Base-by-base conservation (phyloP, 768 basidiomycete species). In the Lentinula boryana region DNA sequence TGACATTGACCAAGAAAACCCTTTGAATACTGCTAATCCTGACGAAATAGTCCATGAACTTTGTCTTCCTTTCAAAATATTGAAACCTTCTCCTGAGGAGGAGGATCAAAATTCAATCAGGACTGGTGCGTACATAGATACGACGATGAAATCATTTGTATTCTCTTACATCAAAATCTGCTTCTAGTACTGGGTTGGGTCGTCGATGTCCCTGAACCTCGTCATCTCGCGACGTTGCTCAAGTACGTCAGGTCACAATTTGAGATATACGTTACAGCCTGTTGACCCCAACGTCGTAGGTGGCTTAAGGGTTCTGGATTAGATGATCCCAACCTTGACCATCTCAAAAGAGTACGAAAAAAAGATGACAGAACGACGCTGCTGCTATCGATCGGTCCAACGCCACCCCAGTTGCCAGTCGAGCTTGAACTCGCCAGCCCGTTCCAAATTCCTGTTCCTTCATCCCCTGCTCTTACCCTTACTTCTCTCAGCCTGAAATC, bases 301-400 rank as follows among this genome's bases (percentile, higher is more conserved):
- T 93, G 89, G 88, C 72, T 91, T 4, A 88, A 86, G 65, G 78
- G 79, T 65, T 74, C 75, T 18, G 81, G 79, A 16, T 74, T 90
- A 21, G 89, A 91, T 57, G 79, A 76, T 1, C 78, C 83, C 35
- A 75, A 84, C 10, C 74, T 93, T 10, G 78, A 84, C 0, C 91
- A 93, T 67, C 82, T 93, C 63, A 93, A 91, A 71, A 86, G 90
- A 51, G 79, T 93, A 59, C 83, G 88, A 56, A 88, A 85, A 68
- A 73, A 76, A 59, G 74, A 69, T 5, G 65, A 71, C 23, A 74
- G 67, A 13, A 78, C 75, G 23, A 84, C 83, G 0, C 78, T 91
- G 60, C 80, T 91, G n/a, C 72, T 92, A 48, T 71, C 68, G 53
- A 72, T 75, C 31, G 73, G 73, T 27, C 66, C 69, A 33, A 48